These are phyloP conservation scores for Fagus sylvatica DNA, from an alignment of 306 rosid genomes.

Conservation along the genomic window DNA sequence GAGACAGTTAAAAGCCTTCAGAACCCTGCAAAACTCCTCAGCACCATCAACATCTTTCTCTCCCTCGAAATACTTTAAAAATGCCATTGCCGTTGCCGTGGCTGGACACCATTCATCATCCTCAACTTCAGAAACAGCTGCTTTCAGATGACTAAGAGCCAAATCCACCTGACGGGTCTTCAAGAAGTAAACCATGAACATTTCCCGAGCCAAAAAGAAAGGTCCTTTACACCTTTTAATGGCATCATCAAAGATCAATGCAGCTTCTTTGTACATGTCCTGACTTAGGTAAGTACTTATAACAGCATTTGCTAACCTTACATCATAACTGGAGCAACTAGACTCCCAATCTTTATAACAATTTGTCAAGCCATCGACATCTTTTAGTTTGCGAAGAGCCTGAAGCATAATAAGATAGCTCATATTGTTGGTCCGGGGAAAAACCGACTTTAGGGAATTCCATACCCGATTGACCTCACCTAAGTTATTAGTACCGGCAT, in stretches of 20 bases:
- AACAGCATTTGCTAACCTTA: conserved; percentile 44
- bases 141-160: conserved; percentile 60
- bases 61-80: conserved; percentile 63
- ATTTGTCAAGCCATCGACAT: conserved; percentile 52
- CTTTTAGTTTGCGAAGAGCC: conserved; percentile 62
- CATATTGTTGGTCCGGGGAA: conserved; percentile 44
- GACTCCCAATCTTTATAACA: conserved; percentile 80
- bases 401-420: conserved; percentile 77
- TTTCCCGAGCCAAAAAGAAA: conserved; percentile 52
- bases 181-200: conserved; percentile 59
- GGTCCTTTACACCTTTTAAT: conserved; percentile 48
- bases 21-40: conserved; percentile 56
- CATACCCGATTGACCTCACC: conserved; percentile 66
- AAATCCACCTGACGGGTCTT: conserved; percentile 37
- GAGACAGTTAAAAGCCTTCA: conserved; percentile 48
- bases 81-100: conserved; percentile 37
- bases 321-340: conserved; percentile 45
- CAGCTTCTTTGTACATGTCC: conserved; percentile 63
- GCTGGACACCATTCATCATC: conserved; percentile 47
- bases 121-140: conserved; percentile 42
- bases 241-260: conserved; percentile 47
- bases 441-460: conserved; percentile 49
- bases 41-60: conserved; percentile 57
- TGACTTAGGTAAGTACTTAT: conserved; percentile 59
- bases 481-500: conserved; percentile 62